These are phyloP conservation scores for Purpureocillium lavendulum DNA, from an alignment of 2,329 filamentous ascomycete species.

Conservation along the genomic window DNA sequence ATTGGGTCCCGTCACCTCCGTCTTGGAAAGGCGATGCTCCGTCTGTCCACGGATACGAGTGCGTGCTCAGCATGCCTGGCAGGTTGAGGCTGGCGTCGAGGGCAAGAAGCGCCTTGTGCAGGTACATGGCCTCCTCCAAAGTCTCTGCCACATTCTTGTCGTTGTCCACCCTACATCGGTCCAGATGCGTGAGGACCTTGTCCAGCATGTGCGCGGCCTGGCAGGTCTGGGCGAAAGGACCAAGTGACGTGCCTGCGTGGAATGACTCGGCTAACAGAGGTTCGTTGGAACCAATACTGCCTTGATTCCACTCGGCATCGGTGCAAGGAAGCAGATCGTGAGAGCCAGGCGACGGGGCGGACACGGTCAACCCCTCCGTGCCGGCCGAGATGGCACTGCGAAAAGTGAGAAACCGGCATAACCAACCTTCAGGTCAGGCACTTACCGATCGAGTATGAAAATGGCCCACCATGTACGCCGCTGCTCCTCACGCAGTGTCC, in stretches of 20 bases:
- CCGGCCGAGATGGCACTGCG: not conserved
- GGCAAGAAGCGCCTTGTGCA: slow-evolving; percentile 4
- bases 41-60: not conserved
- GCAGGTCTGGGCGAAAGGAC: too few relatives aligned
- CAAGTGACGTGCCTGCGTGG: too few relatives aligned
- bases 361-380: slow-evolving; percentile 1
- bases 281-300: slow-evolving; percentile 2
- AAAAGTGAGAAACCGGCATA: too few relatives aligned
- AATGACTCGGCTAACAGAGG: too few relatives aligned
- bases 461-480: slow-evolving; percentile 13
- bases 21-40: not conserved
- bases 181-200: too few relatives aligned
- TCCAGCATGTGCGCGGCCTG: too few relatives aligned
- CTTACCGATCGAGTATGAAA: slow-evolving; percentile 11
- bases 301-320: slow-evolving; percentile 11
- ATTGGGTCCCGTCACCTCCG: not conserved
- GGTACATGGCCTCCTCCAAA: slow-evolving; percentile 8
- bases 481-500: slow-evolving; percentile 11
- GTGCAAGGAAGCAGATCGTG: slow-evolving; percentile 10
- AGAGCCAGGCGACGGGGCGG: slow-evolving; percentile 6
- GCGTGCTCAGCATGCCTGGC: not conserved
- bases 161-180: too few relatives aligned
- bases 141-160: not conserved
- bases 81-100: not conserved
- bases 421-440: too few relatives aligned